Base-by-base conservation (phyloP, 768 basidiomycete genomes). In the Xanthoconium stramineum region DNA sequence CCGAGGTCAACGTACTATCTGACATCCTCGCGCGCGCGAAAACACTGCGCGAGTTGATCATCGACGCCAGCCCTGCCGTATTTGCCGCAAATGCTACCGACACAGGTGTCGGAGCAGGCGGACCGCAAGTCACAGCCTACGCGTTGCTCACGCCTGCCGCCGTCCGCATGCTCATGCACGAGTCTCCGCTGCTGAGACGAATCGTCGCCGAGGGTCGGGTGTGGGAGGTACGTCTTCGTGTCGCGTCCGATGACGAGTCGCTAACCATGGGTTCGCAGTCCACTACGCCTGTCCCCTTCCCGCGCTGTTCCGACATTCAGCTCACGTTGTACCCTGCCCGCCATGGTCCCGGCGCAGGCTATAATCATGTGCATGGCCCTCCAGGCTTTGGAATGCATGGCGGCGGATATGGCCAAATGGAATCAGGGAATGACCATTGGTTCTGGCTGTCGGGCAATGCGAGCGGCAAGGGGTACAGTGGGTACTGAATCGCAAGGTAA, bases 141-240 rank as follows among this genome's bases (percentile, higher is more conserved):
- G 58, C 47, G 72, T 76, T 56, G 54, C 73, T 55, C 82, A 82
- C 65, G 58, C 76, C 35, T 62, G 65, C 5, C 77, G 80, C 62
- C 66, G 75, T 48, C 67, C 76, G 36, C 73, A 70, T 49, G 68
- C 74, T 70, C 37, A 70, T 86, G 68, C 78, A 82, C 71, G 61
- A 63, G 32, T 57, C 61, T 5, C 59, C 69, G 3, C 72, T 61
- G 20, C 67, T 88, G 44, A 70, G 67, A 43, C 79, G 73, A 52
- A 71, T 86, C 42, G 71, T 83, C 13, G 78, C 76, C 19, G 78
- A 77, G 55, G 75, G 76, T 17, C 73, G 83, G 38, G 64, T 80
- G 12, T 86, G 85, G 84, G 80, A 72, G 59, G 85, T 84, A 59
- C 52, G 80, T 74, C 33, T 47, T 30, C 11, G 14, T 33, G 4